Evolutionary conservation across 192 early-diverging fungal species (phyloP), one percentile per base, ranked within the genome.

Genomic region (Coemansia aciculifera): DNA sequence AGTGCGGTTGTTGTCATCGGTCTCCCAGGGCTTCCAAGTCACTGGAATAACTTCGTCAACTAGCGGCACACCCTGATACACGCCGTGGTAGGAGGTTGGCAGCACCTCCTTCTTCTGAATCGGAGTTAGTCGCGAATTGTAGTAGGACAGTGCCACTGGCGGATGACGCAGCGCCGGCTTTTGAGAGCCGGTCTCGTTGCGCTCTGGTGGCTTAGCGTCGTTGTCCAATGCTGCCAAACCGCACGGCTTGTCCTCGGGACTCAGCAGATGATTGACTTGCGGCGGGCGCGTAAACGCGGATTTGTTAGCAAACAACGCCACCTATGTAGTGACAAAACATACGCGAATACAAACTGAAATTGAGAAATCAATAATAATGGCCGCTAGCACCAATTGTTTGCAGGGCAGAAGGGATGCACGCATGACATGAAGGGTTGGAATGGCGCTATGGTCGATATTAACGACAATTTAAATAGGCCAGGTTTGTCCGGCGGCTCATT

Each of bases 71-170:
- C 73, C 78, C 70, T 81, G 69, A 46, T 61, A 81, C 19, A 59
- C 66, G 43, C 64, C 67, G 31, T 66, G 72, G 57, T 75, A 73
- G 29, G 66, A 31, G 19, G 57, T 68, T 9, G 70, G 71, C 59
- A 63, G 39, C 23, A 62, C 51, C 11, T 73, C 37, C 3, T 65
- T 69, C 42, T 66, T 63, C 23, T 48, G 73, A 19, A 75, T 64
- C 13, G 78, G 78, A 1, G 65, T 56, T 17, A 81, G 46, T 3
- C 78, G 69, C 19, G 78, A 67, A 52, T 81, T 81, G 59, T 81
- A 81, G 64, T 59, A 81, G 21, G 73, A 44, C 32, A 61, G 23
- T 19, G 59, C 59, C 24, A 63, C 59, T 12, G 68, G 40, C 46
- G 62, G 39, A 32, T 66, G 61, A 31, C 62, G 51, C 51, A 23